phyloP scores from a whole-genome alignment of 2,329 filamentous ascomycete genomes.

The Fusarium brachygibbosum region DNA sequence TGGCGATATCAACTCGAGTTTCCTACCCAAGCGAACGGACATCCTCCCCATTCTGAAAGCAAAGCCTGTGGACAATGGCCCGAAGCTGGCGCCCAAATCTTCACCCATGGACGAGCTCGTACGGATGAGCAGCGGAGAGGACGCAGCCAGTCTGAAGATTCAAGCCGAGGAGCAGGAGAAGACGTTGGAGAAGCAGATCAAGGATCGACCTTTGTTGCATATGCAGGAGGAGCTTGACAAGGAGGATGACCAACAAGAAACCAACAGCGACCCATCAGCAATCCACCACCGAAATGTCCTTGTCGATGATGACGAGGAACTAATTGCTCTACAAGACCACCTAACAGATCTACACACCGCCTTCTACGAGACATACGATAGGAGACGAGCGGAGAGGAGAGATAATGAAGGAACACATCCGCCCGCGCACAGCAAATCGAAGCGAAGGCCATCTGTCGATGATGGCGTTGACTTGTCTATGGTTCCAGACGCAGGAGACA shows the following conservation, averaged over 20 bases:
- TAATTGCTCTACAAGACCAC: constrained; percentile 81
- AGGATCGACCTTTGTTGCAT: constrained; percentile 88
- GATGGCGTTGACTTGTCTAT: constrained; percentile 61
- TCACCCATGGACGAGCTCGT: constrained; percentile 79
- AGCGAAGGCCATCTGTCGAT: constrained; percentile 53
- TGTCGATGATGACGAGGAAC: constrained; percentile 88
- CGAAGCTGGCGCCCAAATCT: constrained; percentile 45
- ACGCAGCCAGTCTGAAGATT: constrained; percentile 75
- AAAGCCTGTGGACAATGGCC: constrained; percentile 30
- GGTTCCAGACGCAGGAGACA: constrained; percentile 86
- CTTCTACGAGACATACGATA: constrained; percentile 88
- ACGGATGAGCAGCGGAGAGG: constrained; percentile 79
- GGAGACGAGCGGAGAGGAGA: constrained; percentile 58
- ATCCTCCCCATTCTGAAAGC: constrained; percentile 56
- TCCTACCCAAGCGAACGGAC: constrained; percentile 83
- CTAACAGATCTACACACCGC: constrained; percentile 79
- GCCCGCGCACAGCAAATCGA: constrained; percentile 52
- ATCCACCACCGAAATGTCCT: constrained; percentile 76
- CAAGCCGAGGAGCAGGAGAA: constrained; percentile 90
- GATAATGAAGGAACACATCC: constrained; percentile 53
- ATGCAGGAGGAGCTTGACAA: constrained; percentile 93
- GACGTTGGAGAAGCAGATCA: constrained; percentile 87
- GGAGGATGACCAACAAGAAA: constrained; percentile 66
- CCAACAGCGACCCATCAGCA: constrained; percentile 48
- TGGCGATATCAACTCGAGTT: constrained; percentile 98